These are phyloP conservation scores for Aspergillus haitiensis DNA, from an alignment of 495 filamentous ascomycete species.

Conservation along the genomic window DNA sequence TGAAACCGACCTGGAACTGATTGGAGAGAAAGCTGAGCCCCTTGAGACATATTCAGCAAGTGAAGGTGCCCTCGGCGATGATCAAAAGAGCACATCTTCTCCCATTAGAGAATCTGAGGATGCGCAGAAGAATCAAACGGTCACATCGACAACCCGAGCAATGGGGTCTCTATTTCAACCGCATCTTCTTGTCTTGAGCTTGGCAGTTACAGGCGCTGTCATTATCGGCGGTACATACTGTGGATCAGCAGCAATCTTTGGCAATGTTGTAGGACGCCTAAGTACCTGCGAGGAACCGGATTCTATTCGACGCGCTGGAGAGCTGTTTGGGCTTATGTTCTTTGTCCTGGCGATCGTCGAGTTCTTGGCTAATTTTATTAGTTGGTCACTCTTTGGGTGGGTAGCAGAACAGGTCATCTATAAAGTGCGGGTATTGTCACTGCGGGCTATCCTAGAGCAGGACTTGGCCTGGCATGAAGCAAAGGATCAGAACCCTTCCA, in stretches of 20 bases:
- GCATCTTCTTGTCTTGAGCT: constrained; percentile 4
- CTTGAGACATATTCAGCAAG: background rate
- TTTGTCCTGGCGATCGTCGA: constrained; percentile 54
- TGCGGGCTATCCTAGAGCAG: constrained; percentile 52
- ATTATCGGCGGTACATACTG: constrained; percentile 48
- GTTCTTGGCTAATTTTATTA: constrained; percentile 50
- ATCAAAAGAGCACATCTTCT: background rate
- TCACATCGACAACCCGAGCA: constrained; percentile 7
- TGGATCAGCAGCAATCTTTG: constrained; percentile 53
- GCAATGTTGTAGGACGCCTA: constrained; percentile 44
- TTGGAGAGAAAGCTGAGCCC: background rate
- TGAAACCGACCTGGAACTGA: background rate
- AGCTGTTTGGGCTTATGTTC: constrained; percentile 54
- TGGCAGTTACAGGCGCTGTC: constrained; percentile 11
- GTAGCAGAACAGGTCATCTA: constrained; percentile 53
- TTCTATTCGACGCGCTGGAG: constrained; percentile 39
- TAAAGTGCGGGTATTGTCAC: constrained; percentile 47
- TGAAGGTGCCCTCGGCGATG: background rate
- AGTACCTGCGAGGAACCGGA: constrained; percentile 40
- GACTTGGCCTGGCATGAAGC: constrained; percentile 52
- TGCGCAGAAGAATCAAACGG: background rate
- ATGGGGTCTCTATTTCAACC: constrained; percentile 16
- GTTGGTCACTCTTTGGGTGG: constrained; percentile 50
- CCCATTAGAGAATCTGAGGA: background rate
- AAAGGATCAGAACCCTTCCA: constrained; percentile 43